phyloP scores from a whole-genome alignment of 495 filamentous ascomycete genomes.

The Penicillium paradoxum region DNA sequence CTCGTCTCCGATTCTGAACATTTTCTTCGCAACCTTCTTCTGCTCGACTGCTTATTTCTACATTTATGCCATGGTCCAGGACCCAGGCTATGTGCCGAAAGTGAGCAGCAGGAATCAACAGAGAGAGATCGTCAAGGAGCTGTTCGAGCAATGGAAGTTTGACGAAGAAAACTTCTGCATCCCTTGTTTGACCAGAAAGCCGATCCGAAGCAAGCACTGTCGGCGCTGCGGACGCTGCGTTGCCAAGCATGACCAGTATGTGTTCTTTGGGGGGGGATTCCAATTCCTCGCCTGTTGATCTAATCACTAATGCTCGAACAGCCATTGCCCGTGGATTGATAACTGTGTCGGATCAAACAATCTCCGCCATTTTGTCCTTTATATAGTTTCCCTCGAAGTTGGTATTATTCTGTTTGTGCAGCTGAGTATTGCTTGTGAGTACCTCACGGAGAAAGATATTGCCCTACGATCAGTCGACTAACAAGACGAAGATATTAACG shows the following conservation, averaged over 20 bases:
- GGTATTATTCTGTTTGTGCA: slow-evolving; percentile 63
- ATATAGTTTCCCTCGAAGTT: slow-evolving; percentile 69
- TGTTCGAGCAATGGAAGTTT: slow-evolving; percentile 79
- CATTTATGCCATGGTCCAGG: slow-evolving; percentile 71
- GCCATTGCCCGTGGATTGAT: slow-evolving; percentile 96
- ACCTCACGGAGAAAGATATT: not conserved
- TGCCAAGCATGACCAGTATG: slow-evolving; percentile 95
- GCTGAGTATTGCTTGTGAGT: slow-evolving; percentile 52
- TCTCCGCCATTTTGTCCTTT: slow-evolving; percentile 89
- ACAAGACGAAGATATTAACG: slow-evolving; percentile 48
- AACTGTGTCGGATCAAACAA: slow-evolving; percentile 96
- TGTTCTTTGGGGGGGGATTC: too few species aligned
- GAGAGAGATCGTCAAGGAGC: slow-evolving; percentile 77
- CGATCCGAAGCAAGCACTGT: slow-evolving; percentile 93
- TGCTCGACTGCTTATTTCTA: slow-evolving; percentile 79
- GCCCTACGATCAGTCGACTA: slow-evolving; percentile 7
- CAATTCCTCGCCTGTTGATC: too few species aligned
- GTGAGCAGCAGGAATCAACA: slow-evolving; percentile 81
- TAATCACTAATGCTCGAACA: slow-evolving; percentile 45
- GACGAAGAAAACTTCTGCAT: slow-evolving; percentile 94
- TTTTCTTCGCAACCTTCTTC: slow-evolving; percentile 62
- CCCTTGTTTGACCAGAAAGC: slow-evolving; percentile 85
- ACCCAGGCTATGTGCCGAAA: slow-evolving; percentile 95
- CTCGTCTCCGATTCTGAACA: slow-evolving; percentile 63
- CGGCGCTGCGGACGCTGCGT: slow-evolving; percentile 85